Base-by-base conservation (phyloP, 345 rosid genomes). In the Populus alba region DNA sequence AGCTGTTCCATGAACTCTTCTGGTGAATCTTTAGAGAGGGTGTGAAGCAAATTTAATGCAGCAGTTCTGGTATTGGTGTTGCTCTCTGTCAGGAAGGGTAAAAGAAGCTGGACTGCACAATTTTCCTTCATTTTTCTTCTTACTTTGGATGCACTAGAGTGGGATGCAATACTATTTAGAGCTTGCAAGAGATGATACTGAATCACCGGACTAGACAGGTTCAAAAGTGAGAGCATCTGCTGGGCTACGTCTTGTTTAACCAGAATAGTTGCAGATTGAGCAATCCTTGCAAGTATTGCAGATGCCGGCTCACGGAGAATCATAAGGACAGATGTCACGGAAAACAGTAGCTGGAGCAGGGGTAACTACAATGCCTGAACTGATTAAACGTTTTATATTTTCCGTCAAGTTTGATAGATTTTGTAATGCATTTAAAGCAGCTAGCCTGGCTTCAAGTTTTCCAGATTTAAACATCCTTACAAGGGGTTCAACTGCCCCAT, bases 241-340 rank as follows among this genome's bases (percentile, higher is more conserved):
- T 87, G 93, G 70, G 93, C 93, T 43, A 87, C 90, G 61, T 88
- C 90, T 68, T 79, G 73, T 71, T 88, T 87, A 49, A 89, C 88
- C n/a, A 91, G 89, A 68, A 87, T 79, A 8, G 89, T 78, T 66
- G 88, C 92, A 0, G 92, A 90, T 78, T 89, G 86, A 29, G 93
- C 90, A 69, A 91, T 88, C 75, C 79, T 86, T 9, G 91, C 91
- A 9, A 91, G 91, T 71, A 91, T 90, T 1, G 89, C 92, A 3
- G 96, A 90, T 66, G 91, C 96, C 6, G 96, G 96, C 83, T 91
- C 96, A 45, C 93, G 85, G 51, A 91, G 92, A 71, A 92, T 90
- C 93, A 89, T 90, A 16, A 91, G 89, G 61, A 90, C 93, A 18
- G 93, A 91, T n/a, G 93, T 91, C 3, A 91, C 96, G 2, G 96